Evolutionary conservation across 768 basidiomycete species (phyloP), one percentile per base, ranked within the genome.

Genomic region (Mycena haematopus): DNA sequence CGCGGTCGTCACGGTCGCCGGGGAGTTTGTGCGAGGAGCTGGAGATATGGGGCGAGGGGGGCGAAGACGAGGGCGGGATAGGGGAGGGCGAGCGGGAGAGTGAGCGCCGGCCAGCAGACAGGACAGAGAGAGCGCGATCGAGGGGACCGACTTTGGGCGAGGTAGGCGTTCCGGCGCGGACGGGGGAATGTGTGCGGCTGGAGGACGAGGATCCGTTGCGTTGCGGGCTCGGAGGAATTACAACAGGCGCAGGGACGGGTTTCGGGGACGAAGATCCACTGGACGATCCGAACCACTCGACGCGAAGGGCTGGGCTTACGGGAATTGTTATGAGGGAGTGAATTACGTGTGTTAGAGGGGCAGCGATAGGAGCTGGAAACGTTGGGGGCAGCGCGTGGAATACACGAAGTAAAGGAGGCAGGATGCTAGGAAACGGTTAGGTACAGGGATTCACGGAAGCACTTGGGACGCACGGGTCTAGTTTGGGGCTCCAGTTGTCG

Each of bases 271-370:
- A 79, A 38, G 74, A 72, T 64, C 62, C 62, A 25, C 58, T 59
- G 3, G 73, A 74, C 70, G 65, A 70, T 47, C 80, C 85, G 62
- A 92, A 85, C 92, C 93, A 93, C 44, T 83, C 71, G 33, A 78
- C 66, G 53, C 80, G 84, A 56, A 89, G 80, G 50, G 81, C 73
- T 14, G 86, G 74, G 36, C 80, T 76, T 56, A 92, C 79, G 45
- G 95, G 95, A 59, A 96, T 84, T 35, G 82, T 85, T 62, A 96
- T 91, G 47, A 97, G 82, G 11, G 86, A 79, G 71, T 97, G 92
- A 42, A 96, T 89, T 56, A 89, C 82, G 63, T 96, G 91, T 1
- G 91, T 88, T 35, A 97, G 75, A 0, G 95, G 93, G 0, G 89
- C 75, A 0, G 85, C 77, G 38, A 96, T 78, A 2, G 93, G 93